Evolutionary conservation across 164 flowering plant genomes (phyloP).

Genomic region (Cinnamomum chago): DNA sequence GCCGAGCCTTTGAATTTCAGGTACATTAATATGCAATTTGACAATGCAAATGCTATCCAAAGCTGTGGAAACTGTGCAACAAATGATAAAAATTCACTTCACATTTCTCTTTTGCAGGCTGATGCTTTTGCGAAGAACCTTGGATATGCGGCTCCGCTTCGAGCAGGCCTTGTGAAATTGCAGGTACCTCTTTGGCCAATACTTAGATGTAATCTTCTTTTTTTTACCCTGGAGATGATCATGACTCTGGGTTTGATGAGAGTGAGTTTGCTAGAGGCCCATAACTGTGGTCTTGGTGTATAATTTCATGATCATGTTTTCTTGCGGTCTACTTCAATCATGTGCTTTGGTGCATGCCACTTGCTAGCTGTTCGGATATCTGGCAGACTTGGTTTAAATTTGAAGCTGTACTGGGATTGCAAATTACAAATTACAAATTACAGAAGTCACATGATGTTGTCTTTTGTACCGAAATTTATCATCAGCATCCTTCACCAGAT

Average conservation of each 20-base stretch:
- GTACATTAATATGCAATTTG: constrained; percentile 27
- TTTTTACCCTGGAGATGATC: background rate
- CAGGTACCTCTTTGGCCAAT: constrained; percentile 50
- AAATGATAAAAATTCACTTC: background rate
- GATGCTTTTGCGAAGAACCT: constrained; percentile 96
- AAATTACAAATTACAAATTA: too few species aligned
- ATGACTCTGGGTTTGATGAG: background rate
- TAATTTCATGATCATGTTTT: background rate
- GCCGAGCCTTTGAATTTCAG: constrained; percentile 97
- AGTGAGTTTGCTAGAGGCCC: background rate
- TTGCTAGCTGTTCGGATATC: background rate
- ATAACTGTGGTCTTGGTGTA: background rate
- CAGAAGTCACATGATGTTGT: background rate
- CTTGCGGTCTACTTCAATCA: background rate
- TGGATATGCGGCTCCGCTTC: constrained; percentile 63
- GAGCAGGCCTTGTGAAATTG: constrained; percentile 82
- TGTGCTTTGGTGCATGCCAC: background rate
- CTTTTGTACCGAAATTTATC: too few species aligned
- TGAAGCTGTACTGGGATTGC: background rate
- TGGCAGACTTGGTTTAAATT: background rate
- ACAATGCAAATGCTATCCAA: background rate
- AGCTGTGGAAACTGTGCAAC: background rate
- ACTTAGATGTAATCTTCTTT: background rate
- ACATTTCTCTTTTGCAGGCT: constrained; percentile 45
- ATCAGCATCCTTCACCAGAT: too few species aligned